Conservation (phyloP, 768 basidiomycete species). For the Pleurotus eryngii region DNA sequence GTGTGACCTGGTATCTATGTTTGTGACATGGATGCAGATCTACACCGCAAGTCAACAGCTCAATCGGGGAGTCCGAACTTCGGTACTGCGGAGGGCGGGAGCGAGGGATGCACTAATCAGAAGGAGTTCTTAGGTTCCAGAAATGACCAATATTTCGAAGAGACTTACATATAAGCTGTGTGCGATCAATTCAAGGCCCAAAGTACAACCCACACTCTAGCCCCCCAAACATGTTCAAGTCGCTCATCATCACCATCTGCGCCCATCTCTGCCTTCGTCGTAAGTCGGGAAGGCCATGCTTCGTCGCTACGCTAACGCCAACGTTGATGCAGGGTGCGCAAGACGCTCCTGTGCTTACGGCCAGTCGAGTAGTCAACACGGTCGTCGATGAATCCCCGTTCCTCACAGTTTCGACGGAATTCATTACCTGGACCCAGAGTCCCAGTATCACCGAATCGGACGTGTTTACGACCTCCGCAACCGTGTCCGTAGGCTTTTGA, state of each 20-base stretch:
- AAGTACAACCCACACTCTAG: background rate
- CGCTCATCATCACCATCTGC: background rate
- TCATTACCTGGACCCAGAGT: background rate
- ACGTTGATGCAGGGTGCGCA: background rate
- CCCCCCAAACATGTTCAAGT: background rate
- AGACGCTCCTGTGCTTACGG: background rate
- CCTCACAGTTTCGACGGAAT: background rate
- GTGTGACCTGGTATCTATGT: too few species aligned
- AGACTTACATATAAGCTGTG: background rate
- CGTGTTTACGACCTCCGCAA: too few species aligned
- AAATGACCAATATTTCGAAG: too few species aligned
- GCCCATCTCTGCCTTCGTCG: background rate
- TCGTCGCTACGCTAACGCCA: background rate
- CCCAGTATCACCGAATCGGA: background rate
- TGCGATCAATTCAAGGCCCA: background rate
- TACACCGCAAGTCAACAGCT: too few species aligned
- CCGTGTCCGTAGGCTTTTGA: too few species aligned
- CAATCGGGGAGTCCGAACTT: too few species aligned
- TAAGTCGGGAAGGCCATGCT: background rate
- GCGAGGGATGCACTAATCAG: too few species aligned
- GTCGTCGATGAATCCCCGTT: background rate
- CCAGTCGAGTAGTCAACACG: background rate
- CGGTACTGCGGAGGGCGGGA: too few species aligned
- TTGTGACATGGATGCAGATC: too few species aligned
- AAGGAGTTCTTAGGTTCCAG: too few species aligned